Conservation (phyloP, 225 moss, liverwort and hornwort genomes). For the Marchantia paleacea region DNA sequence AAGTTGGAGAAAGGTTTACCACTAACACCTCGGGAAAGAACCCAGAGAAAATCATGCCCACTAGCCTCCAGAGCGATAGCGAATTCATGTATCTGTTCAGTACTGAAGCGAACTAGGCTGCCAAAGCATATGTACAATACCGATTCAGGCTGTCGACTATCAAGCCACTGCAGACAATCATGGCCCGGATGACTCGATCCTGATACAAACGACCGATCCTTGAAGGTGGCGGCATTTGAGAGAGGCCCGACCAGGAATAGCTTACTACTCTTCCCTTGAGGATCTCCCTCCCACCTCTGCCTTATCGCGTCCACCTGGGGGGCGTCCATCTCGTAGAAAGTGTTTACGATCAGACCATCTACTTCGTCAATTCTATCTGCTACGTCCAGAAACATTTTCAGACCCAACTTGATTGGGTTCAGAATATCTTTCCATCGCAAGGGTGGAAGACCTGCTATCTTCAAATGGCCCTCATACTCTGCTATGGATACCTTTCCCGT, state of each 20-base stretch:
- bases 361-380: not conserved
- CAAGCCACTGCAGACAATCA: conserved; percentile 39
- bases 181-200: not conserved
- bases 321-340: conserved; percentile 5
- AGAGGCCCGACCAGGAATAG: conserved; percentile 8
- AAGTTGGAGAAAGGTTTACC: not conserved
- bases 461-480: not conserved
- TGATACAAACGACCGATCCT: not conserved
- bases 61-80: conserved; percentile 49
- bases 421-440: not conserved
- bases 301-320: not conserved
- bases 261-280: not conserved
- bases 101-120: conserved; percentile 23
- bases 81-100: conserved; percentile 37
- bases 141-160: conserved; percentile 37
- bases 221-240: not conserved
- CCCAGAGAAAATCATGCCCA: too few relatives aligned
- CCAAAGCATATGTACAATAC: conserved; percentile 61
- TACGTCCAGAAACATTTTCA: not conserved
- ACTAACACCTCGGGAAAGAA: conserved; percentile 46
- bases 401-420: fast-evolving
- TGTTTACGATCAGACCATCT: not conserved
- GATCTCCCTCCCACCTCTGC: not conserved
- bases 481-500: not conserved
- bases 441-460: not conserved